Conservation (phyloP, 73 alveolate species). For the Durusdinium trenchii region DNA sequence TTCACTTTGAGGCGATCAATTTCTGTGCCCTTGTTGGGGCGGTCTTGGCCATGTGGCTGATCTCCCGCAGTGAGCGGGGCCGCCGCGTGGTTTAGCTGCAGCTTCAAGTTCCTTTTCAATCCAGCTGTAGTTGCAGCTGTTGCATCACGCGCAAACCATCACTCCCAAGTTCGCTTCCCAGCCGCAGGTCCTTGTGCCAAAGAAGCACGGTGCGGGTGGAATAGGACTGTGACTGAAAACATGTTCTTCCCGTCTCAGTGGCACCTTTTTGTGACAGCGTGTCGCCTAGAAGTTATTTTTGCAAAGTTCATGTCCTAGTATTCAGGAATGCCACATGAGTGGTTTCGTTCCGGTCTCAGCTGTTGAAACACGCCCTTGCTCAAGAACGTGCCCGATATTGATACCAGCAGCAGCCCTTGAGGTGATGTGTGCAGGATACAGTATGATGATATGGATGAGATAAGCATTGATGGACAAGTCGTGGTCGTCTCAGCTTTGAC, state of each 20-base stretch:
- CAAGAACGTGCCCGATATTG: not conserved
- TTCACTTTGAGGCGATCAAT: slow-evolving; percentile 27
- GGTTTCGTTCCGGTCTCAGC: slow-evolving; percentile 34
- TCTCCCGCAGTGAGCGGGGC: slow-evolving; percentile 67
- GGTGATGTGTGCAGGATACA: slow-evolving; percentile 70
- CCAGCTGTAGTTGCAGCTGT: not conserved
- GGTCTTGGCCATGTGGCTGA: slow-evolving; percentile 13
- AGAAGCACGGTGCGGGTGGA: slow-evolving; percentile 4
- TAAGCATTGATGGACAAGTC: slow-evolving; percentile 65
- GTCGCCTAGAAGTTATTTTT: not conserved
- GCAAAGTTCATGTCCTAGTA: not conserved
- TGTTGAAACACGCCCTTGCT: not conserved
- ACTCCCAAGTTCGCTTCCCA: not conserved
- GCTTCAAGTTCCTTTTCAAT: not conserved
- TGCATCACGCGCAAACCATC: not conserved
- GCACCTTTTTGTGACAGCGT: not conserved
- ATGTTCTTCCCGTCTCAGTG: not conserved
- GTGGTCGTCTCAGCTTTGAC: not conserved
- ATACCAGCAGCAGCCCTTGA: not conserved
- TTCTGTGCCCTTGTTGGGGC: slow-evolving; percentile 8
- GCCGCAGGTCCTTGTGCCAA: slow-evolving; percentile 33
- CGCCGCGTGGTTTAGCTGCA: not conserved
- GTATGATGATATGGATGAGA: slow-evolving; percentile 52
- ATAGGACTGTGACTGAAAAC: not conserved
- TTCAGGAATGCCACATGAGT: slow-evolving; percentile 72